These are phyloP conservation scores for Gonapodya sp. DNA, from an alignment of 192 early-diverging fungal genomes.

Conservation along the genomic window DNA sequence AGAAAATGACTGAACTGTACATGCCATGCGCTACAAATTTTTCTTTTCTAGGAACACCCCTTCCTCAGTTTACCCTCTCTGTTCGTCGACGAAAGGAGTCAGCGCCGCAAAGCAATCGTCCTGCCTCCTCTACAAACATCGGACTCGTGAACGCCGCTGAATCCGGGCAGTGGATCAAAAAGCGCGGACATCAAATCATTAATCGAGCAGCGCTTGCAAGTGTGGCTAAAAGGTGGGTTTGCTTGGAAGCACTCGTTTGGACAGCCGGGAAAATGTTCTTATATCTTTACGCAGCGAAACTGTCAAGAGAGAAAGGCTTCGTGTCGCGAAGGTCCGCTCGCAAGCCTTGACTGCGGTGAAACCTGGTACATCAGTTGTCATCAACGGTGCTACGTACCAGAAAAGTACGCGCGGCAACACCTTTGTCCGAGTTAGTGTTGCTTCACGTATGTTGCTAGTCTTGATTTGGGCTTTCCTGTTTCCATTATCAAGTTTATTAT, in stretches of 20 bases:
- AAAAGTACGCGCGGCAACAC: background rate
- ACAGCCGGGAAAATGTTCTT: too few relatives aligned
- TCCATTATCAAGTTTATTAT: too few relatives aligned
- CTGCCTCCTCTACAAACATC: background rate
- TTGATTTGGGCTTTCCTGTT: too few relatives aligned
- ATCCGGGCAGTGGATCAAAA: slow-evolving; percentile 2
- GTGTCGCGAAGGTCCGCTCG: background rate
- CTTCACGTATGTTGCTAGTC: background rate
- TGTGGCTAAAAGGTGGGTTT: background rate
- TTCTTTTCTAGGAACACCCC: too few relatives aligned
- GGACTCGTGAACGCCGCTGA: background rate
- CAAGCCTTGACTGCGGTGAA: background rate
- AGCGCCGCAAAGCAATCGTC: background rate
- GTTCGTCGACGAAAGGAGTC: background rate
- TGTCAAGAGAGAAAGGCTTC: background rate
- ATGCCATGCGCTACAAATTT: too few relatives aligned
- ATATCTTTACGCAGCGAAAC: background rate
- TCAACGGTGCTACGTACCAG: slow-evolving; percentile 1
- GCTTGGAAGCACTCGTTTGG: background rate
- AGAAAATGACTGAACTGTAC: too few relatives aligned
- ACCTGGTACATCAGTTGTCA: background rate
- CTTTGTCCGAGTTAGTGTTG: background rate
- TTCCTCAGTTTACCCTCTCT: background rate
- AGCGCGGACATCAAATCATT: background rate
- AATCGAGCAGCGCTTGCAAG: background rate